phyloP scores from a whole-genome alignment of 2,329 filamentous ascomycete genomes.

The Colletotrichum chlorophyti region DNA sequence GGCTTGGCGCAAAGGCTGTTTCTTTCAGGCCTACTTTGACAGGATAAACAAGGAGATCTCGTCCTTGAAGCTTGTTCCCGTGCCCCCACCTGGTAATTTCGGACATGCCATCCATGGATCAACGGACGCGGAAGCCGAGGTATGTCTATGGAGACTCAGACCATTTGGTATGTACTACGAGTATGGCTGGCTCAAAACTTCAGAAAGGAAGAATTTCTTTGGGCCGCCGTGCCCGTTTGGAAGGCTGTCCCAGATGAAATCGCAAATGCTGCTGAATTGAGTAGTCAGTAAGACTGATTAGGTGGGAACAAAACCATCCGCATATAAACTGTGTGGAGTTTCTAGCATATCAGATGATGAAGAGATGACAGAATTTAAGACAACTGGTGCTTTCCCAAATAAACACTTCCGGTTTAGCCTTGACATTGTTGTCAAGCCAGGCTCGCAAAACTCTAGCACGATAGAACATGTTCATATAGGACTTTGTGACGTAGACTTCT shows the following conservation, averaged over 20 bases:
- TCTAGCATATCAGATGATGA: no score
- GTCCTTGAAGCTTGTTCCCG: conserved; percentile 1
- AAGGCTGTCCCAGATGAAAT: not conserved
- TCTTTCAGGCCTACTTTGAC: conserved; percentile 2
- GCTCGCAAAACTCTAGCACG: no score
- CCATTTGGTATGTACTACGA: conserved; percentile 1
- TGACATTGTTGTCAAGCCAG: no score
- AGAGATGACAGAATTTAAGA: no score
- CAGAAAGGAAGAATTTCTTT: conserved; percentile 5
- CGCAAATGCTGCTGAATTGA: no score
- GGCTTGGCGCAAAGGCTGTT: conserved; percentile 8
- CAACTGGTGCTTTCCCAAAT: no score
- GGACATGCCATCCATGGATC: not conserved
- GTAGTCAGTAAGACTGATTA: conserved; percentile 15
- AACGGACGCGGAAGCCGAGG: conserved; percentile 8
- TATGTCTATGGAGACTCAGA: not conserved
- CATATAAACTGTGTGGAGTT: no score
- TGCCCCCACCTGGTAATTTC: conserved; percentile 9
- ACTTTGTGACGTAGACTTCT: no score
- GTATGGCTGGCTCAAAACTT: conserved; percentile 12
- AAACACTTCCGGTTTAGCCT: no score
- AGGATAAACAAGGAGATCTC: conserved; percentile 1
- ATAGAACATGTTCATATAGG: no score
- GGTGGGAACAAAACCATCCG: not conserved
- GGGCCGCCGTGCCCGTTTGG: conserved; percentile 6